A percentile compares a stretch with the other conserved stretches of the same genome.
These are phyloP conservation scores for Phaeoacremonium minimum DNA, from an alignment of 2,329 filamentous ascomycete genomes.

Conservation along the genomic window DNA sequence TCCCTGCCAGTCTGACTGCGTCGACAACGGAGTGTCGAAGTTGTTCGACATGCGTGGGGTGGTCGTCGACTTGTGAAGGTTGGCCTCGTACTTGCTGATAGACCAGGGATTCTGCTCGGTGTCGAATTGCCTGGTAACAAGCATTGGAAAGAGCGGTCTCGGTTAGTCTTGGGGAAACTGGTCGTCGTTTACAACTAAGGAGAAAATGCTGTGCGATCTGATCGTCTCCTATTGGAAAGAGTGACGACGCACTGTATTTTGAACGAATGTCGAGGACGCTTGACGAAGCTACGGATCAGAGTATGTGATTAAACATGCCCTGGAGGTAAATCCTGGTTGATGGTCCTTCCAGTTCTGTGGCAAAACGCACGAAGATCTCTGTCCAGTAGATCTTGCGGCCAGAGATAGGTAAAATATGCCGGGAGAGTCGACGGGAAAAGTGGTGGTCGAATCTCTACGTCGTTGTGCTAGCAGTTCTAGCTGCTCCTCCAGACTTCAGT, in stretches of 20 bases:
- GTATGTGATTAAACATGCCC: too few relatives aligned
- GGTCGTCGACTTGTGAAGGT: conserved; percentile 37
- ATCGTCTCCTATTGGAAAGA: too few relatives aligned
- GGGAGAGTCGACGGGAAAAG: conserved; percentile 5
- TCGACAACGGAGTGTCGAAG: conserved; percentile 46
- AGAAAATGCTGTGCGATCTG: too few relatives aligned
- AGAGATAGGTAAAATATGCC: conserved; percentile 9
- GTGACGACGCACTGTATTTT: too few relatives aligned
- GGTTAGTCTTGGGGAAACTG: not conserved
- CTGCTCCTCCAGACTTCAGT: conserved; percentile 10
- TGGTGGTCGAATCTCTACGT: conserved; percentile 5
- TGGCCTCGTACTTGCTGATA: conserved; percentile 45
- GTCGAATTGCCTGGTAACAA: conserved; percentile 50
- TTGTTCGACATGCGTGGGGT: conserved; percentile 54
- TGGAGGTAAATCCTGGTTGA: too few relatives aligned
- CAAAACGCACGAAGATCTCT: conserved; percentile 16
- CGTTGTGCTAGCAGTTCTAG: conserved; percentile 2
- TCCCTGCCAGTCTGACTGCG: conserved; percentile 53
- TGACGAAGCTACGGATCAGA: too few relatives aligned
- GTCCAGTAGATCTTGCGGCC: conserved; percentile 13
- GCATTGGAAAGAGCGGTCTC: conserved; percentile 40
- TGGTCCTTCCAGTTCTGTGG: too few relatives aligned
- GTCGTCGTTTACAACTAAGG: not conserved
- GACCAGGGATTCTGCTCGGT: conserved; percentile 52
- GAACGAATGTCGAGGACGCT: too few relatives aligned